Evolutionary conservation across 345 rosid species (phyloP).

Genomic region (Litchi chinensis): DNA sequence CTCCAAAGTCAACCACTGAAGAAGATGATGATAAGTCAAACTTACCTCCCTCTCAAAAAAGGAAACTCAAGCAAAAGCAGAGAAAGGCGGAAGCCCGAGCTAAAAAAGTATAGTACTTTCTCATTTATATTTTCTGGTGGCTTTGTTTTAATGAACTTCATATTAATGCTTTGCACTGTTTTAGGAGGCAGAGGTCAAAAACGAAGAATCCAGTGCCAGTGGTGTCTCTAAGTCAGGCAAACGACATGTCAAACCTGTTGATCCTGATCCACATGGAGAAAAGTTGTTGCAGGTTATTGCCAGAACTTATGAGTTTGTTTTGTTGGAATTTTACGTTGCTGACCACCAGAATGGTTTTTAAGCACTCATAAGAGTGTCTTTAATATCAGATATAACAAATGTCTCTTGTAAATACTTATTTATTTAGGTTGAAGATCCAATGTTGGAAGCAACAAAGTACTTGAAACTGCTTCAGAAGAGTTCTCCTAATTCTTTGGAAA

Average conservation of each 20-base stretch:
- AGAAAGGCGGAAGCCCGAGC: slow-evolving; percentile 97
- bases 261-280: slow-evolving; percentile 94
- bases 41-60: slow-evolving; percentile 87
- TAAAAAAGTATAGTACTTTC: slow-evolving; percentile 64
- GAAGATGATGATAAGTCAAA: slow-evolving; percentile 83
- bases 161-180: slow-evolving; percentile 25
- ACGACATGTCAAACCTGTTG: slow-evolving; percentile 84
- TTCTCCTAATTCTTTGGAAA: slow-evolving; percentile 81
- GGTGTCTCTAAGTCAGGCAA: slow-evolving; percentile 84
- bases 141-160: slow-evolving; percentile 21
- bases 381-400: slow-evolving; percentile 16
- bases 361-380: slow-evolving; percentile 2
- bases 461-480: slow-evolving; percentile 88
- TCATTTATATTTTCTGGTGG: slow-evolving; percentile 10
- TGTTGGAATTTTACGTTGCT: neutral
- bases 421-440: slow-evolving; percentile 83
- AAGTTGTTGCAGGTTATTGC: slow-evolving; percentile 80
- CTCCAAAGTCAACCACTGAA: slow-evolving; percentile 65
- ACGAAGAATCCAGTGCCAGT: slow-evolving; percentile 71
- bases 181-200: slow-evolving; percentile 93
- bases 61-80: slow-evolving; percentile 89
- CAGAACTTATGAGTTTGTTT: slow-evolving; percentile 15
- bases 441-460: slow-evolving; percentile 90
- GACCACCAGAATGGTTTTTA: slow-evolving; percentile 1
- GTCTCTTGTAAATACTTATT: slow-evolving; percentile 17